These are phyloP conservation scores for Wickerhamomyces xylosicus DNA, from an alignment of 805 yeast genomes.

Conservation along the genomic window DNA sequence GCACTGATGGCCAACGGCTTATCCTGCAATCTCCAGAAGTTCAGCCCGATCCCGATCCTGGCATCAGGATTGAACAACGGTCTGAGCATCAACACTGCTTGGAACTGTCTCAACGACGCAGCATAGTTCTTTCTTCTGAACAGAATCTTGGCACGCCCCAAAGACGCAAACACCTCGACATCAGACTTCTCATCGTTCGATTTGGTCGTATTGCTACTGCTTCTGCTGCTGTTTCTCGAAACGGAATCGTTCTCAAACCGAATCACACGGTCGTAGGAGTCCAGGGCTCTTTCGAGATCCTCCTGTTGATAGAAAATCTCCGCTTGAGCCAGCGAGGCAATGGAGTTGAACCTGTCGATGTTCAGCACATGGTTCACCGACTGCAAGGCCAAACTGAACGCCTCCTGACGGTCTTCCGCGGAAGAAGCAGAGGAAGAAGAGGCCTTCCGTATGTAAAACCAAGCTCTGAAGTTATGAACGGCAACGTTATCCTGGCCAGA, in stretches of 20 bases:
- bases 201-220: background rate
- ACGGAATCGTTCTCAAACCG: slow-evolving; percentile 20
- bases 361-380: slow-evolving; percentile 1
- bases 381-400: slow-evolving; percentile 26
- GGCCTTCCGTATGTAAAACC: slow-evolving; percentile 54
- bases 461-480: slow-evolving; percentile 54
- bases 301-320: slow-evolving; percentile 48
- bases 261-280: slow-evolving; percentile 52
- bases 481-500: slow-evolving; percentile 23
- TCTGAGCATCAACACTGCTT: slow-evolving; percentile 64
- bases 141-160: slow-evolving; percentile 77
- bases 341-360: slow-evolving; percentile 31
- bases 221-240: background rate
- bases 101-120: slow-evolving; percentile 73
- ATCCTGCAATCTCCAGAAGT: slow-evolving; percentile 85
- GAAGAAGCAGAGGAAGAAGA: slow-evolving; percentile 15
- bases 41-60: slow-evolving; percentile 87
- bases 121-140: slow-evolving; percentile 64
- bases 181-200: slow-evolving; percentile 25
- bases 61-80: slow-evolving; percentile 86
- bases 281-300: slow-evolving; percentile 61
- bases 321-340: slow-evolving; percentile 57
- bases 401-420: slow-evolving; percentile 27
- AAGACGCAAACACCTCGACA: slow-evolving; percentile 61
- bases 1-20: slow-evolving; percentile 65